Base-by-base conservation (phyloP, 129 eudicot genomes). In the Pseudognaphalium luteoalbum region DNA sequence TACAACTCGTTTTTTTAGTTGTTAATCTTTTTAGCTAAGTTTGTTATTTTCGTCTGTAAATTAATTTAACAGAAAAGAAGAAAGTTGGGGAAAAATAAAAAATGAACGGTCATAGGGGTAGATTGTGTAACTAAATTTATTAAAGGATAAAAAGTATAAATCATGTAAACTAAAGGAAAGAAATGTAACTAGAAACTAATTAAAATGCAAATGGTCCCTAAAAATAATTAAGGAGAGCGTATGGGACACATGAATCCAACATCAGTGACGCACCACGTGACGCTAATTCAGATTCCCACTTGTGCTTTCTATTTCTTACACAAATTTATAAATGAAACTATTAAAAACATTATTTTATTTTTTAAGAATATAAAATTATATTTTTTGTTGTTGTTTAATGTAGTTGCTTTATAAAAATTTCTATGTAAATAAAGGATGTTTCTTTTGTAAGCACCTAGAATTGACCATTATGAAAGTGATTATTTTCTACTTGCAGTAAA, bases 221-320 rank as follows among this genome's bases (percentile, higher is more conserved):
- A 34, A 58, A 35, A 73, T 59, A 22, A 59, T 37, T 6, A 16
- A 22, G 8, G 32, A 59, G 28, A 74, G 12, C 70, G 35, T 60
- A 10, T 50, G 66, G 34, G 15, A 28, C 74, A 64, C 51, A 35
- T 61, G 63, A 75, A 47, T 47, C 78, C 71, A 64, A 25, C 51
- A 14, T 76, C 5, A 32, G 72, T 76, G 80, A 76, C 65, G 80
- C 80, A 76, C 51, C 20, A 51, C 34, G 12, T 76, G 80, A 76
- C 72, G 72, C 28, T 12, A 75, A 20, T 7, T 12, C 25, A 44
- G 17, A 7, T 21, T 73, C 9, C 9, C n/a, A 54, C 14, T 47
- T 44, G 28, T 44, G 7, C 8, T 44, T 47, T 14, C 17, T 47
- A 47, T 47, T 47, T 47, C 14, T 25, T 41, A 2, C 47, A 41